Percentiles rank a stretch among this genome's conserved stretches.
phyloP scores from a whole-genome alignment of 148 eudicot species.

The Simmondsia chinensis region DNA sequence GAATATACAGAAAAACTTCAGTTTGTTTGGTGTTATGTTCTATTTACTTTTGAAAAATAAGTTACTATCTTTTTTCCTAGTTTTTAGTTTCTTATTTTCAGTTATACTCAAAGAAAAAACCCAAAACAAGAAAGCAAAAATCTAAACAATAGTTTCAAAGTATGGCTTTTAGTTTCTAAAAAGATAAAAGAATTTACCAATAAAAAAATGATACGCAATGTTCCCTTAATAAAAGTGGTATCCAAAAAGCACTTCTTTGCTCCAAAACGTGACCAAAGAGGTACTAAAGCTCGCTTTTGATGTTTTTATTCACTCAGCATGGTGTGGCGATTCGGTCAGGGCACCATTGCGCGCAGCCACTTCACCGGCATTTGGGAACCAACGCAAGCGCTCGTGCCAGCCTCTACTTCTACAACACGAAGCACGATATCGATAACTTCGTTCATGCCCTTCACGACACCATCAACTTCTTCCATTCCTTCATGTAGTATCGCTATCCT shows the following conservation, averaged over 20 bases:
- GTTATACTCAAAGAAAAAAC: too few species aligned
- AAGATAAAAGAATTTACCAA: too few species aligned
- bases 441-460: conserved; percentile 65
- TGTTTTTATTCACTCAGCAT: conserved; percentile 37
- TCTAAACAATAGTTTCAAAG: too few species aligned
- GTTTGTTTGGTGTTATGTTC: too few species aligned
- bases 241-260: too few species aligned
- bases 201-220: not conserved
- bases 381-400: conserved; percentile 92
- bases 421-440: conserved; percentile 68
- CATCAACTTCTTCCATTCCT: conserved; percentile 54
- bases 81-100: too few species aligned
- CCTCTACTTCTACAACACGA: conserved; percentile 86
- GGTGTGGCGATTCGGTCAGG: conserved; percentile 95
- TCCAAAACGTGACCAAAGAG: not conserved
- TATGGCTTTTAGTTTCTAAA: too few species aligned
- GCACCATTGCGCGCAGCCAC: conserved; percentile 97
- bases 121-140: too few species aligned
- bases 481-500: too few species aligned
- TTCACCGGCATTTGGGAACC: conserved; percentile 68
- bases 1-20: too few species aligned
- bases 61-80: not conserved
- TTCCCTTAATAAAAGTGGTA: not conserved
- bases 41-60: too few species aligned
- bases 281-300: not conserved